Percentiles rank a stretch among this genome's conserved stretches.
These are phyloP conservation scores for Exserohilum turcica DNA, from an alignment of 2,329 filamentous ascomycete genomes.

Conservation along the genomic window DNA sequence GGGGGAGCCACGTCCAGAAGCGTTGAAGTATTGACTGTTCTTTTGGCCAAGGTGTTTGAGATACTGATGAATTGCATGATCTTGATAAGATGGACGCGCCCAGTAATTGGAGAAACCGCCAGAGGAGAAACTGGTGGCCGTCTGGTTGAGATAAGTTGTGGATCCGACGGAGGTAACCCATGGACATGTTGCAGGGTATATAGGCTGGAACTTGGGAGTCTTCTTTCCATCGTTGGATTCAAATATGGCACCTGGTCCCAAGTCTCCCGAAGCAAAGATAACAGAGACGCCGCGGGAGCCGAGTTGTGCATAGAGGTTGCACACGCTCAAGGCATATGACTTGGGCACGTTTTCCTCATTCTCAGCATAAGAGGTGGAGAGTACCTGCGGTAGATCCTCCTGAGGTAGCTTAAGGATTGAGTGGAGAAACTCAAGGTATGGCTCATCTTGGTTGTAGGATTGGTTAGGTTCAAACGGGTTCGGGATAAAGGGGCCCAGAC, in stretches of 20 bases:
- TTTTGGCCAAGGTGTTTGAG: conserved; percentile 49
- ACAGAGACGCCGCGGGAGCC: conserved; percentile 68
- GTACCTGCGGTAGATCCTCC: conserved; percentile 60
- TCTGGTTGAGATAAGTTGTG: conserved; percentile 54
- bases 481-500: conserved; percentile 58
- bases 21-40: conserved; percentile 57
- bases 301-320: conserved; percentile 67
- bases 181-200: conserved; percentile 69
- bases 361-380: conserved; percentile 70
- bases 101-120: conserved; percentile 59
- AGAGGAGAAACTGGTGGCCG: conserved; percentile 55
- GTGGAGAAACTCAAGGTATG: conserved; percentile 66
- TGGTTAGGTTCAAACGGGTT: conserved; percentile 51
- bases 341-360: conserved; percentile 67
- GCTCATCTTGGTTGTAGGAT: conserved; percentile 64
- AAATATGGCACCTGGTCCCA: conserved; percentile 60
- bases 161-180: conserved; percentile 71
- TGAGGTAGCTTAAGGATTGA: conserved; percentile 61
- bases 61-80: conserved; percentile 52
- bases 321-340: conserved; percentile 66
- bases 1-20: conserved; percentile 63
- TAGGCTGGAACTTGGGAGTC: conserved; percentile 61
- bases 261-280: conserved; percentile 66
- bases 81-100: conserved; percentile 56
- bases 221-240: conserved; percentile 63